Evolutionary conservation across 805 yeast species (phyloP), one percentile per base, ranked within the genome.

Genomic region (Candida koratica): DNA sequence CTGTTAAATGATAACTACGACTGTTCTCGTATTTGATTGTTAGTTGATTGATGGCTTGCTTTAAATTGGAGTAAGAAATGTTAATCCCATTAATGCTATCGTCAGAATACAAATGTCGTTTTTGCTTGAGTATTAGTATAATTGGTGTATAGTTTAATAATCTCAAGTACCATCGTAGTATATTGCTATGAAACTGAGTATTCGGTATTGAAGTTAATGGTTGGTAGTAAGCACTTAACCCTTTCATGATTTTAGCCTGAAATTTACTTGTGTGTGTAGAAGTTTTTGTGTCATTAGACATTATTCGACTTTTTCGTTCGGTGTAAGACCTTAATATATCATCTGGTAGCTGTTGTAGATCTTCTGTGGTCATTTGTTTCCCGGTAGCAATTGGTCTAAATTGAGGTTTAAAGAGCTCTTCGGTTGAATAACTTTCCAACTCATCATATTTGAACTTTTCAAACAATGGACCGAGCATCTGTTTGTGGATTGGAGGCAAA

Each of bases 1-100:
- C 56, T 1, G 66, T 54, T 14, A 63, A 45, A 35, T 63, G 63
- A 44, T 65, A 65, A 25, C 46, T 50, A 15, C 67, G 18, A 7
- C 11, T 33, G 4, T 18, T 17, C 9, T 16, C n/a, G 20, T 8
- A 10, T 20, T 14, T 3, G 20, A 5, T 3, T 6, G 37, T 37
- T 12, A 37, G 39, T 11, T 31, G 25, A 11, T 29, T 42, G 8
- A 41, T 39, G 10, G 29, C 12, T 3, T 32, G 17, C 16, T 42
- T 35, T 12, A 61, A 39, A 12, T 46, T 44, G 2, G 23, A 16
- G 4, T 42, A 38, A 11, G 59, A 56, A 19, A 49, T 27, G 32
- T 64, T 52, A 24, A 51, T 26, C 31, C 52, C 53, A 17, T 37
- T 25, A 10, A 56, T 30, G 17, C 60, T 48, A 0, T 51, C 8